Evolutionary conservation across 805 yeast species (phyloP).

Genomic region (Yamadazyma kitorensis): DNA sequence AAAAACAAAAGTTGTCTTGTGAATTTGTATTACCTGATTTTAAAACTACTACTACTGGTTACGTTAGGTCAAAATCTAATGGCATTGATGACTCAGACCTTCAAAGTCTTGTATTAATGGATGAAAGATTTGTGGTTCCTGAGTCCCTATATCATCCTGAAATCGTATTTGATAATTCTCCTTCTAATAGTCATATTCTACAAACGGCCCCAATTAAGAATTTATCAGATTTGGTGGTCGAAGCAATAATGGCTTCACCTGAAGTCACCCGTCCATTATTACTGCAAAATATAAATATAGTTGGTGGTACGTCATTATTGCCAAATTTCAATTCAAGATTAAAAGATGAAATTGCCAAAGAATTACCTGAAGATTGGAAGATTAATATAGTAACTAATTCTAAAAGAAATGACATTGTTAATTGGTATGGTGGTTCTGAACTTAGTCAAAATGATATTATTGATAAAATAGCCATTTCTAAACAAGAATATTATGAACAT

Average conservation of each 20-base stretch:
- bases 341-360: slow-evolving; percentile 57
- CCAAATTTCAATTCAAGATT: slow-evolving; percentile 67
- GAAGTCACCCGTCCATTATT: slow-evolving; percentile 71
- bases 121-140: slow-evolving; percentile 86
- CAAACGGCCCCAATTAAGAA: slow-evolving; percentile 55
- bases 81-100: slow-evolving; percentile 36
- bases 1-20: slow-evolving; percentile 37
- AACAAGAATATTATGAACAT: slow-evolving; percentile 81
- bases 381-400: slow-evolving; percentile 39
- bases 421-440: slow-evolving; percentile 38
- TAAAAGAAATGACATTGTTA: slow-evolving; percentile 21
- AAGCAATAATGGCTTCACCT: slow-evolving; percentile 68
- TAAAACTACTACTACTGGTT: slow-evolving; percentile 76
- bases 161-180: slow-evolving; percentile 42
- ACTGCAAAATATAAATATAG: slow-evolving; percentile 71
- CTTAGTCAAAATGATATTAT: slow-evolving; percentile 40
- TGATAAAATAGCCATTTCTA: slow-evolving; percentile 57
- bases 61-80: slow-evolving; percentile 43
- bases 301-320: slow-evolving; percentile 80
- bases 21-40: slow-evolving; percentile 88
- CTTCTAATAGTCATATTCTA: slow-evolving; percentile 26
- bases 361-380: slow-evolving; percentile 69
- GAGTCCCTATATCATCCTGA: slow-evolving; percentile 87
- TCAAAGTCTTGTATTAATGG: slow-evolving; percentile 67
- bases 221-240: slow-evolving; percentile 76